Evolutionary conservation across 2,329 filamentous ascomycete species (phyloP).

Genomic region (Aspergillus quadricinctus): DNA sequence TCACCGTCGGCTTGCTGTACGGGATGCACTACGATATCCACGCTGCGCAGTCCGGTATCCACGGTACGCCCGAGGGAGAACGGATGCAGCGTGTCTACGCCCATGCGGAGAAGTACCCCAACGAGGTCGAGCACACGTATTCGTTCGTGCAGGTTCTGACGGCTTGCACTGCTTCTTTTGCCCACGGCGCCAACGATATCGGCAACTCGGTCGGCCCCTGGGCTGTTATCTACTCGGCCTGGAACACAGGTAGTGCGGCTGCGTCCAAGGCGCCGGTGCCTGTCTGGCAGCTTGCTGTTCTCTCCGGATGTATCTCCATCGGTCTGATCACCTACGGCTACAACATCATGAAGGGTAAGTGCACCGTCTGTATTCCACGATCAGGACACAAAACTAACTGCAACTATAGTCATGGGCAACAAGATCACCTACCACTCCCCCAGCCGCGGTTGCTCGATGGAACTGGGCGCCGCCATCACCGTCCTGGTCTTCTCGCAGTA

Average conservation of each 20-base stretch:
- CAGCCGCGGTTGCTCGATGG: slow-evolving; percentile 63
- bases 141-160: slow-evolving; percentile 54
- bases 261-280: slow-evolving; percentile 63
- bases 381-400: slow-evolving; percentile 14
- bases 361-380: not conserved
- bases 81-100: slow-evolving; percentile 68
- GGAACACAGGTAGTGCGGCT: slow-evolving; percentile 59
- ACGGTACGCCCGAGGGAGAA: slow-evolving; percentile 66
- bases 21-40: slow-evolving; percentile 81
- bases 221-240: slow-evolving; percentile 66
- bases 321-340: slow-evolving; percentile 73
- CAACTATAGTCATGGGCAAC: slow-evolving; percentile 66
- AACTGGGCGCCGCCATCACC: slow-evolving; percentile 73
- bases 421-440: slow-evolving; percentile 69
- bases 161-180: slow-evolving; percentile 49
- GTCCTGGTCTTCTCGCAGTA: slow-evolving; percentile 72
- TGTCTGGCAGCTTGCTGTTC: slow-evolving; percentile 71
- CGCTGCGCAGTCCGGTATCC: slow-evolving; percentile 65
- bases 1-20: slow-evolving; percentile 63
- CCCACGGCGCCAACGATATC: slow-evolving; percentile 72
- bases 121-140: slow-evolving; percentile 63
- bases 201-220: slow-evolving; percentile 67
- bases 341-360: slow-evolving; percentile 75
- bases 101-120: slow-evolving; percentile 61
- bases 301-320: slow-evolving; percentile 58